Conservation (phyloP, 2,329 filamentous ascomycete species). For the Cercospora sojina region DNA sequence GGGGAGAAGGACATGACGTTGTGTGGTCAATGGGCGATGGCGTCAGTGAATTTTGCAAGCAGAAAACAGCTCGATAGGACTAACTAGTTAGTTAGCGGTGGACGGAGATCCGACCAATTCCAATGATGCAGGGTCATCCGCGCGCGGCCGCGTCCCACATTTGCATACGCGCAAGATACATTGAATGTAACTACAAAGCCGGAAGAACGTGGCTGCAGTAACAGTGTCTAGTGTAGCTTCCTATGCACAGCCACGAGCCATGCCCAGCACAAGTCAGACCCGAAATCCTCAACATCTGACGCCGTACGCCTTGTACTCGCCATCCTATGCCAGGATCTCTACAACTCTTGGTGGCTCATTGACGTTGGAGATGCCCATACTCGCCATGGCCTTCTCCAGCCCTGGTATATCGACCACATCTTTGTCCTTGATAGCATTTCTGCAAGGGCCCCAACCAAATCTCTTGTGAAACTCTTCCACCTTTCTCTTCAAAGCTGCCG, state of each 20-base stretch:
- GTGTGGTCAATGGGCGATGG: neutral
- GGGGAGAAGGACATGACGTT: neutral
- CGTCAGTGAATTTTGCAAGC: neutral
- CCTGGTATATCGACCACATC: conserved; percentile 15
- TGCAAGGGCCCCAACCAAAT: conserved; percentile 66
- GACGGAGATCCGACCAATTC: neutral
- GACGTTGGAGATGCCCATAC: conserved; percentile 17
- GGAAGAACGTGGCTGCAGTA: neutral
- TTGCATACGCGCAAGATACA: neutral
- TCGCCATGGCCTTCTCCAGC: conserved; percentile 21
- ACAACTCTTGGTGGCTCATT: conserved; percentile 19
- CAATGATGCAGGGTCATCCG: neutral
- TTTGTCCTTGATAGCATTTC: conserved; percentile 56
- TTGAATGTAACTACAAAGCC: neutral
- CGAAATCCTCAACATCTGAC: neutral
- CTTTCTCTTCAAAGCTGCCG: conserved; percentile 59
- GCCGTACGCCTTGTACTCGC: neutral
- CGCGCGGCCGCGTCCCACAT: neutral
- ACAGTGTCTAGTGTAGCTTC: neutral
- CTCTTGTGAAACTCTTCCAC: conserved; percentile 50
- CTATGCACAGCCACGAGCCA: neutral
- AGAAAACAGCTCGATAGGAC: neutral
- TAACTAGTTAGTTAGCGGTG: no score
- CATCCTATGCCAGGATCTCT: conserved; percentile 19
- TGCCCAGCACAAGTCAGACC: neutral